A percentile compares a stretch with the other conserved stretches of the same genome.
phyloP scores from a whole-genome alignment of 306 rosid species.

The Cicer arietinum region DNA sequence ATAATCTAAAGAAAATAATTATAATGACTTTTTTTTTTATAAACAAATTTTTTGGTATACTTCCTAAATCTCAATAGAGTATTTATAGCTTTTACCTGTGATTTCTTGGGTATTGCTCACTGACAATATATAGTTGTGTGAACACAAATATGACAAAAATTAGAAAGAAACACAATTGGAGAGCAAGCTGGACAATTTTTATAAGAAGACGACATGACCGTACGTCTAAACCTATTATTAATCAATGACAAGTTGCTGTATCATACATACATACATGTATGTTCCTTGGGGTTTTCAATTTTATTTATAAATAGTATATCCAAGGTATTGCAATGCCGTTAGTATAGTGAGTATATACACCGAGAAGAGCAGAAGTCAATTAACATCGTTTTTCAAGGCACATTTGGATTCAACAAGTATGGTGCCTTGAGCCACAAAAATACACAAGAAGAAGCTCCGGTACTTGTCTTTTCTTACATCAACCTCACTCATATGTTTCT shows the following conservation, averaged over 20 bases:
- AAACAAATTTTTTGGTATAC: too few relatives aligned
- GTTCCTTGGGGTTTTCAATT: slow-evolving; percentile 18
- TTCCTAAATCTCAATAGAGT: too few relatives aligned
- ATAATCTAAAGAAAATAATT: too few relatives aligned
- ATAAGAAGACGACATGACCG: slow-evolving; percentile 26
- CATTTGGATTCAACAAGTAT: slow-evolving; percentile 3
- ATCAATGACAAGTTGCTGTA: not conserved
- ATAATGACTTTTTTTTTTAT: too few relatives aligned
- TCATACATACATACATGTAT: not conserved
- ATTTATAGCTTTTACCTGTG: too few relatives aligned
- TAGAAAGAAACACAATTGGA: slow-evolving; percentile 14
- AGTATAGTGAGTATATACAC: not conserved
- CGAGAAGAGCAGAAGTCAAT: slow-evolving; percentile 36
- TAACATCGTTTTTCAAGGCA: slow-evolving; percentile 52
- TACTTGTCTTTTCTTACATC: slow-evolving; percentile 42
- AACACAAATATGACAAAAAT: slow-evolving; percentile 13
- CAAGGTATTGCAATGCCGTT: not conserved
- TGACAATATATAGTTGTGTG: not conserved
- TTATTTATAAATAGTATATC: too few relatives aligned
- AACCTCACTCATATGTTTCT: slow-evolving; percentile 49
- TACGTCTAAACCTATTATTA: slow-evolving; percentile 17
- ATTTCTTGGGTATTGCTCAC: not conserved
- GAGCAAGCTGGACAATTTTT: slow-evolving; percentile 8
- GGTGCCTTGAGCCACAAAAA: slow-evolving; percentile 71
- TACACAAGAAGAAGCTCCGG: slow-evolving; percentile 29